Conservation (phyloP, 2,329 filamentous ascomycete genomes). For the Fusarium algeriense region DNA sequence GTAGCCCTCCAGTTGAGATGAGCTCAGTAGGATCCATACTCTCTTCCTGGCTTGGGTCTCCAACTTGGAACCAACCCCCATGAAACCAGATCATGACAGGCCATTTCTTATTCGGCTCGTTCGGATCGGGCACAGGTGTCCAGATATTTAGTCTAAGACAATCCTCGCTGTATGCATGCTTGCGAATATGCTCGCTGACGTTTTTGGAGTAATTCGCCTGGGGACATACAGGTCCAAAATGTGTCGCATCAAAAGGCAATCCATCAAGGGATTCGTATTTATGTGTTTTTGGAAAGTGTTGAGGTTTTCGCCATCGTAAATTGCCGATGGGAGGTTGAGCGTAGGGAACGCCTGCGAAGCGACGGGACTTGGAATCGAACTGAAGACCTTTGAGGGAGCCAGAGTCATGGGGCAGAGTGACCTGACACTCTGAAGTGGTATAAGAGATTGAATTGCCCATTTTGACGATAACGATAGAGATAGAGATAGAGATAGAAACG, state of each 20-base stretch:
- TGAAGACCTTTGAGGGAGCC: slow-evolving; percentile 50
- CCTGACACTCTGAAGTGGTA: slow-evolving; percentile 4
- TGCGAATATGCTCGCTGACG: slow-evolving; percentile 19
- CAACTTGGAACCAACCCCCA: slow-evolving; percentile 62
- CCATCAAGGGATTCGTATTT: background rate
- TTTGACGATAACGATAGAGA: background rate
- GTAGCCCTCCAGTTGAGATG: slow-evolving; percentile 45
- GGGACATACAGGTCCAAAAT: slow-evolving; percentile 6
- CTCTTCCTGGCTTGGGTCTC: slow-evolving; percentile 57
- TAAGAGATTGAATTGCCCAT: slow-evolving; percentile 27
- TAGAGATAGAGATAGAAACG: background rate
- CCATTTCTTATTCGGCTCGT: slow-evolving; percentile 24
- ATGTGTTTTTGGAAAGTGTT: background rate
- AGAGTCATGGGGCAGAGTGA: background rate
- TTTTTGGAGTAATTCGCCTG: slow-evolving; percentile 26
- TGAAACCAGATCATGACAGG: slow-evolving; percentile 55
- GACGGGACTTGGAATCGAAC: slow-evolving; percentile 51
- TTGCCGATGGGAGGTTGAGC: slow-evolving; percentile 51
- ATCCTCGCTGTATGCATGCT: slow-evolving; percentile 16
- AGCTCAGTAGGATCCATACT: slow-evolving; percentile 60
- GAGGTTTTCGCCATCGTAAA: slow-evolving; percentile 15
- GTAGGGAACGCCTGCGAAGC: slow-evolving; percentile 55
- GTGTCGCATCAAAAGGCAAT: background rate
- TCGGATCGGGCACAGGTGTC: background rate
- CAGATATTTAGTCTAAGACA: slow-evolving; percentile 8